phyloP scores from a whole-genome alignment of 2,329 filamentous ascomycete species.

The Podosphaera aphanis region DNA sequence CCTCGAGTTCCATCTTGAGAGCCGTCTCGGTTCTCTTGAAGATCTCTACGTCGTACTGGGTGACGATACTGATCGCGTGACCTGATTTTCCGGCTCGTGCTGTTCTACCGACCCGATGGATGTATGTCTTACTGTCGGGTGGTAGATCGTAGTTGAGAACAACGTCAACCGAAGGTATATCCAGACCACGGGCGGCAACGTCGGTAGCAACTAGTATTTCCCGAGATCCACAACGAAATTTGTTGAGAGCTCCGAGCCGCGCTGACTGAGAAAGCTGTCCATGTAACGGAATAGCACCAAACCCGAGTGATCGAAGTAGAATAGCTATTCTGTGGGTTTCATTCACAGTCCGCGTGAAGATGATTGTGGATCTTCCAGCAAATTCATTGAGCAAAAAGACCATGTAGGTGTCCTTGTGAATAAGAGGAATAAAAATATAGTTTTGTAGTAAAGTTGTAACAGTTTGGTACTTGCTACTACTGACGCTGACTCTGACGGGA shows the following conservation, averaged over 20 bases:
- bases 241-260: constrained; percentile 68
- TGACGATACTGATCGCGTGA: constrained; percentile 57
- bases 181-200: constrained; percentile 76
- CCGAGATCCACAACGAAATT: constrained; percentile 61
- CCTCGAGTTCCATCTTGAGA: constrained; percentile 50
- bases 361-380: constrained; percentile 62
- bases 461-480: constrained; percentile 67
- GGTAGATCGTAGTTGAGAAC: constrained; percentile 75
- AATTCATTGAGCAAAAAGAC: constrained; percentile 72
- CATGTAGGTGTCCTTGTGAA: constrained; percentile 74
- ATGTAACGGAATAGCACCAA: constrained; percentile 78
- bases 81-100: constrained; percentile 71
- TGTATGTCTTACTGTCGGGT: constrained; percentile 69
- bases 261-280: constrained; percentile 75
- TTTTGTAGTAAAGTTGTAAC: constrained; percentile 71
- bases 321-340: constrained; percentile 74
- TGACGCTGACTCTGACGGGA: constrained; percentile 63
- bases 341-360: constrained; percentile 81
- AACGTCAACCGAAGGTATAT: constrained; percentile 76
- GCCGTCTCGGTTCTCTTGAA: constrained; percentile 64
- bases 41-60: constrained; percentile 69
- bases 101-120: constrained; percentile 73
- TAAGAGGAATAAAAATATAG: constrained; percentile 68
- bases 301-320: constrained; percentile 61
- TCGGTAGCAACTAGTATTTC: constrained; percentile 84